These are phyloP conservation scores for Desmodesmus armatus DNA, from an alignment of 139 green algal species.

Conservation along the genomic window DNA sequence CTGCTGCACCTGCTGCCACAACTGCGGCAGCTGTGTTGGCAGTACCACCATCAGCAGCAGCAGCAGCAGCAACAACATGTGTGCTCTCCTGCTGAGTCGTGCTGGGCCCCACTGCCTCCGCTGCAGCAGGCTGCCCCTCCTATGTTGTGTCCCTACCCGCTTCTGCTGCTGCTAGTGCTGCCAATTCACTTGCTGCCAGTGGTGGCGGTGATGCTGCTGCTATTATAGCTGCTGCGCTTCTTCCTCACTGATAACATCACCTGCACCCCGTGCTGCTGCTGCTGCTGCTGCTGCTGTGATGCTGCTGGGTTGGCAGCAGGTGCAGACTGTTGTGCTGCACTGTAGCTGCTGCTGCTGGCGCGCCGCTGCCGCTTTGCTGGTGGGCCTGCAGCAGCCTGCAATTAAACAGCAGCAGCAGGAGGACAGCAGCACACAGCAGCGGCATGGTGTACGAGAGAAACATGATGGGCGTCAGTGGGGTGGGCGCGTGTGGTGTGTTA, in stretches of 20 bases:
- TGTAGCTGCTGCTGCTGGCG: too few relatives aligned
- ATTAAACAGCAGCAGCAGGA: neutral
- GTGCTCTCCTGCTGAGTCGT: neutral
- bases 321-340: too few relatives aligned
- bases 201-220: neutral
- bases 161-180: neutral
- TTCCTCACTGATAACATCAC: neutral
- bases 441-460: neutral
- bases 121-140: neutral
- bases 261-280: neutral
- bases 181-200: neutral
- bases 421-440: neutral
- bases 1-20: too few relatives aligned
- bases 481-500: too few relatives aligned
- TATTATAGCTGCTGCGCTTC: neutral
- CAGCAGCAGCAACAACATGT: constrained; percentile 28
- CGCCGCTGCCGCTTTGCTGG: neutral
- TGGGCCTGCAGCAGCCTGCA: constrained; percentile 25
- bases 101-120: neutral
- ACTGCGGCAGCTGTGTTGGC: too few relatives aligned
- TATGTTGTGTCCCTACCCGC: neutral
- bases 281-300: neutral
- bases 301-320: neutral
- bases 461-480: too few relatives aligned
- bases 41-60: too few relatives aligned